Percentiles rank a stretch among this genome's conserved stretches.
Conservation (phyloP, 345 rosid species). For the Isatis tinctoria region DNA sequence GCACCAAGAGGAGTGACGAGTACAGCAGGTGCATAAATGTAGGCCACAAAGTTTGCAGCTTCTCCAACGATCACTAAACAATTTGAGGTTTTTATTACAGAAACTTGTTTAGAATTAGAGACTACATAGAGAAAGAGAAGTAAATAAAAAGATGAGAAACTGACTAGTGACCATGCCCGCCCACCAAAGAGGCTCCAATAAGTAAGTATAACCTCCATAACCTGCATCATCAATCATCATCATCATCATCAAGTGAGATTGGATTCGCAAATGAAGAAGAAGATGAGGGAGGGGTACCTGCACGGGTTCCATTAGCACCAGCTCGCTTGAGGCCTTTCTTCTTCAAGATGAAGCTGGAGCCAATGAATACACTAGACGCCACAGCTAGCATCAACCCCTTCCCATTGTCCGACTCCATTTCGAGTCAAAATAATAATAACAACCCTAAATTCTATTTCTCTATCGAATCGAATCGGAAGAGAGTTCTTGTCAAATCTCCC, state of each 20-base stretch:
- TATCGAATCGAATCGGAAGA: not conserved
- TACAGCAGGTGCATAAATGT: constrained; percentile 88
- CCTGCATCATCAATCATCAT: constrained; percentile 48
- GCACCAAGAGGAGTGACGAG: constrained; percentile 97
- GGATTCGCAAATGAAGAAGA: no score
- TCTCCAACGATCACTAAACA: constrained; percentile 89
- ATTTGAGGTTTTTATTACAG: not conserved
- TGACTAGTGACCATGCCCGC: constrained; percentile 89
- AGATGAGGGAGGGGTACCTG: constrained; percentile 33
- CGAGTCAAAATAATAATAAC: no score
- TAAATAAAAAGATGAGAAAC: constrained; percentile 29
- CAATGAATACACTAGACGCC: constrained; percentile 76
- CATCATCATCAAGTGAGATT: not conserved
- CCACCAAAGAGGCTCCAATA: constrained; percentile 98
- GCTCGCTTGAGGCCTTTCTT: constrained; percentile 92
- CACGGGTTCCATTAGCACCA: constrained; percentile 69
- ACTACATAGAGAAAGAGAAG: not conserved
- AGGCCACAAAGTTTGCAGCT: constrained; percentile 87
- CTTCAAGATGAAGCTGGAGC: constrained; percentile 87
- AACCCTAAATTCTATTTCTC: not conserved
- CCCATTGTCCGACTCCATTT: constrained; percentile 54
- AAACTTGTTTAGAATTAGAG: not conserved
- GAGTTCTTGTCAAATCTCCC: not conserved
- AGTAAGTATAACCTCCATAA: constrained; percentile 83
- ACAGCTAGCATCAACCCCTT: constrained; percentile 76